Evolutionary conservation across 306 rosid genomes (phyloP), one percentile per base, ranked within the genome.

Genomic region (Hylodesmum podocarpum): DNA sequence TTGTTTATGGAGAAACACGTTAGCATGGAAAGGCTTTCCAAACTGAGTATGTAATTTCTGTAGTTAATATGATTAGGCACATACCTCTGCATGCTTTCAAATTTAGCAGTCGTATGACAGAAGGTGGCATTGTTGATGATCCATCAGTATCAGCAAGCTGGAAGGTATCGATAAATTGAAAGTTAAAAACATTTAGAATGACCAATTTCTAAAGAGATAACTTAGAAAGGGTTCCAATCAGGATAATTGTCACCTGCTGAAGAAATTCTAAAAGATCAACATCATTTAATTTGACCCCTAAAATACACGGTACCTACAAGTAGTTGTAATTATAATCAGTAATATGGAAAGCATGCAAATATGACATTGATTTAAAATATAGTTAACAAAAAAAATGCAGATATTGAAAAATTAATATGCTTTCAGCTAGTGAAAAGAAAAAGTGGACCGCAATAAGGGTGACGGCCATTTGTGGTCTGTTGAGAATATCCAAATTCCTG

Each of bases 141-240:
- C 99, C 99, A 84, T 91, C 97, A 15, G 97, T 92, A 78, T 90
- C 97, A 73, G 90, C 86, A 51, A 92, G 97, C 97, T 95, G 76
- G 76, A 78, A 76, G 66, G 82, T 33, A 18, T 73, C 34, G 37
- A 71, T 25, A 79, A 74, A 47, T 12, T 46, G 28, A 61, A 61
- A 54, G 73, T 65, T 57, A 46, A 50, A 28, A 68, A 63, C 39
- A 49, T 37, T 28, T 15, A 49, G 63, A 70, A 16, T 46, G 34
- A 22, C 39, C 75, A 18, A 53, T 22, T 37, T 40, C 14, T 44
- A 55, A 75, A 69, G 55, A 18, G 69, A 84, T 9, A 80, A 74
- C 62, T 22, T 49, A 40, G 63, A 34, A 43, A 70, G 81, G 37
- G 47, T 43, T 55, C 28, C 40, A 40, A 37, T 70, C 51, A 73